Conservation (phyloP, 257 asterid genomes). For the Striga asiatica region DNA sequence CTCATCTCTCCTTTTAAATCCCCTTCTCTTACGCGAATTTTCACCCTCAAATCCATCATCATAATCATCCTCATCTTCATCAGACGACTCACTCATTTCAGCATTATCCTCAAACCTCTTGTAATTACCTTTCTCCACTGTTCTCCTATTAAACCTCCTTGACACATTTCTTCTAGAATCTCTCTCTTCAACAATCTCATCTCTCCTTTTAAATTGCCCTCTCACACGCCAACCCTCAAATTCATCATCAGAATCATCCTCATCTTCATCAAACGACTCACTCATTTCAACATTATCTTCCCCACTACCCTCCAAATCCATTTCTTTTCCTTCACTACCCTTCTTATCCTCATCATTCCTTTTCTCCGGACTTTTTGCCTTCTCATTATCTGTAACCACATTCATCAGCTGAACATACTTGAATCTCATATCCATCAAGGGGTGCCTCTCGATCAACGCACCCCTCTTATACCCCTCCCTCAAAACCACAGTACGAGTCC, state of each 20-base stretch:
- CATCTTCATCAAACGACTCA: conserved; percentile 24
- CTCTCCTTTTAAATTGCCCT: background rate
- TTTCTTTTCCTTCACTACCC: conserved; percentile 25
- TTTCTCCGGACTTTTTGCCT: conserved; percentile 13
- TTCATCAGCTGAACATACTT: conserved; percentile 58
- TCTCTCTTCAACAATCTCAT: background rate
- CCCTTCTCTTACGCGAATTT: background rate
- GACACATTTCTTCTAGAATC: background rate
- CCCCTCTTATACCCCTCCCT: conserved; percentile 74
- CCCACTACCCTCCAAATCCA: conserved; percentile 21
- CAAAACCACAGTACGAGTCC: conserved; percentile 63
- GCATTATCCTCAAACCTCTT: no score
- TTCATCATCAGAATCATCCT: no score
- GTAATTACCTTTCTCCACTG: conserved; percentile 19
- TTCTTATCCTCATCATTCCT: conserved; percentile 26
- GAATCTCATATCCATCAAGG: conserved; percentile 51
- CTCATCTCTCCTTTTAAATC: no score
- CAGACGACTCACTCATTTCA: no score
- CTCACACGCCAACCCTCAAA: background rate
- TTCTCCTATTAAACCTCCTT: conserved; percentile 8
- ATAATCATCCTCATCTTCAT: no score
- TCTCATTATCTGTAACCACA: conserved; percentile 34
- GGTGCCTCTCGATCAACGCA: conserved; percentile 42
- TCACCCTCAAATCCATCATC: conserved; percentile 14
- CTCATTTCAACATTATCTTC: conserved; percentile 28